Base-by-base conservation (phyloP, 2,329 filamentous ascomycete genomes). In the Mycosphaerella arachidis region DNA sequence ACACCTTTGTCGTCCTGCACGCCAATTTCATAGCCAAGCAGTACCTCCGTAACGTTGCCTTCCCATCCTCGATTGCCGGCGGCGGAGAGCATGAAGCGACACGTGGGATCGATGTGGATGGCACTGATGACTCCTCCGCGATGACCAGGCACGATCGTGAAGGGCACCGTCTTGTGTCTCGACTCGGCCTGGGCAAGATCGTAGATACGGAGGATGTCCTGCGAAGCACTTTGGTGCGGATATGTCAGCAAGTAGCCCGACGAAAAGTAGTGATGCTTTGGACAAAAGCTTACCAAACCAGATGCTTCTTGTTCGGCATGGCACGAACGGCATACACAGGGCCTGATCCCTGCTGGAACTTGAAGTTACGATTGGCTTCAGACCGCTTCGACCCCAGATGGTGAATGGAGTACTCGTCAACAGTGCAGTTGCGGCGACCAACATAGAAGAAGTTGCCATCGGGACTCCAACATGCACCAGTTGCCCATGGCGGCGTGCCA, bases 61-160 rank as follows among this genome's bases (percentile, higher is more conserved):
- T 97, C 94, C 94, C 94, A 99, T 0, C 94, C 94, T 63, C 94
- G 80, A 63, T 94, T 97, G 0, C 94, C 94, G 4, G 91, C 92
- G 0, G 91, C 90, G 1, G 90, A 93, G 35, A 99, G 84, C 88
- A 99, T 93, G 72, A 92, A 97, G 18, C 86, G 83, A 72, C 91
- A 93, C 0, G 91, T 90, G 4, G 90, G 90, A 73, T 99, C 94
- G 51, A 97, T 81, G 70, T 93, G 94, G 9, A 97, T 78, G 61
- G 89, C 86, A 0, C 89, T 91, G 46, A 97, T 93, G 46, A 96
- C 91, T 48, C 93, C 93, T 0, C 92, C 92, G 16, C 91, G 81
- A 71, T 89, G 94, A 0, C 94, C 94, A 0, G 94, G 94, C 27
- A 99, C 88, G 66, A 99, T 97, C n/a, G 96, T 82, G 74, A 97